Evolutionary conservation across 2,329 filamentous ascomycete species (phyloP).

Genomic region (Stagonosporopsis chrysanthemi): DNA sequence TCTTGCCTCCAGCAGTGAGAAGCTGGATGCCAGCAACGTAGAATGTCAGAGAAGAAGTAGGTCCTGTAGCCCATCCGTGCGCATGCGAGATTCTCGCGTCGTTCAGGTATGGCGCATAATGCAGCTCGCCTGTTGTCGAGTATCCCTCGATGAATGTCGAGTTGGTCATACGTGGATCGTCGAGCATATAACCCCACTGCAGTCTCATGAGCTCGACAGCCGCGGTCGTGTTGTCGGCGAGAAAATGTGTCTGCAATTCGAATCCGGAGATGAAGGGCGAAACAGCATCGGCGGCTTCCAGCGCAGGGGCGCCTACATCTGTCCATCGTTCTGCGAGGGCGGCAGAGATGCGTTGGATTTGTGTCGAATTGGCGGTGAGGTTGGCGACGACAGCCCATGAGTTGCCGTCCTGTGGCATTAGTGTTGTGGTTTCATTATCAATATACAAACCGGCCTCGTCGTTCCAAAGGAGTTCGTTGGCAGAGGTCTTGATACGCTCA

Average conservation of each 20-base stretch:
- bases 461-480: slow-evolving; percentile 61
- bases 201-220: slow-evolving; percentile 56
- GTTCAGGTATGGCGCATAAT: slow-evolving; percentile 60
- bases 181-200: slow-evolving; percentile 65
- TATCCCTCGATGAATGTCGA: slow-evolving; percentile 63
- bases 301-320: slow-evolving; percentile 56
- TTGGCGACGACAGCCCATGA: slow-evolving; percentile 52
- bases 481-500: slow-evolving; percentile 53
- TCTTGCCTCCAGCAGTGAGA: slow-evolving; percentile 45
- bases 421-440: slow-evolving; percentile 61
- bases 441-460: slow-evolving; percentile 58
- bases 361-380: slow-evolving; percentile 42
- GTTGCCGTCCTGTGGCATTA: slow-evolving; percentile 60
- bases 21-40: slow-evolving; percentile 54
- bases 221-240: slow-evolving; percentile 50
- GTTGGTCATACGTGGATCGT: slow-evolving; percentile 62
- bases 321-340: slow-evolving; percentile 50
- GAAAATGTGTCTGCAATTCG: slow-evolving; percentile 56
- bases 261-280: slow-evolving; percentile 59
- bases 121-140: slow-evolving; percentile 54
- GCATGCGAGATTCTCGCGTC: slow-evolving; percentile 59
- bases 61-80: slow-evolving; percentile 61
- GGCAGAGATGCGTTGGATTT: slow-evolving; percentile 43
- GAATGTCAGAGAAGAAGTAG: slow-evolving; percentile 54
- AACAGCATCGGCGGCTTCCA: slow-evolving; percentile 56